Evolutionary conservation across 306 rosid species (phyloP), one percentile per base, ranked within the genome.

Genomic region (Bauhinia variegata): DNA sequence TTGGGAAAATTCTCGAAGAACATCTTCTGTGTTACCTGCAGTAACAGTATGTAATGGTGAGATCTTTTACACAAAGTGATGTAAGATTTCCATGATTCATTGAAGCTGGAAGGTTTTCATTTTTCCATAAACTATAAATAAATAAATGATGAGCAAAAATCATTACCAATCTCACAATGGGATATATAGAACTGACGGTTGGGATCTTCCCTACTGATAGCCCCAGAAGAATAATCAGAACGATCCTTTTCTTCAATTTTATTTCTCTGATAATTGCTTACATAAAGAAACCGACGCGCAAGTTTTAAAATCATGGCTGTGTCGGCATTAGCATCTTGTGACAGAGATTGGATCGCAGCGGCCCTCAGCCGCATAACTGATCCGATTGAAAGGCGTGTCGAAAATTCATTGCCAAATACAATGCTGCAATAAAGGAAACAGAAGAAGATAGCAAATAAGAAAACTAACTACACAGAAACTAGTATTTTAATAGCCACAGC

Each of bases 351-450:
- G 59, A 89, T 84, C 68, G 98, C 96, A 68, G 92, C 88, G 62
- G 91, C 95, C 81, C 95, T 86, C 72, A 92, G 95, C 70, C 92
- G 87, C 81, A 88, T 54, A 60, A 92, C 49, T 5, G 95, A 92
- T 83, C 88, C 85, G 75, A 82, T 81, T 53, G 98, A 92, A 73
- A 92, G 92, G 76, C 89, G 87, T 2, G 95, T 59, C 51, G 96
- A 85, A 83, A 89, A 92, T 68, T 89, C 98, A 73, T 85, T 74
- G 78, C 88, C 87, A 81, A 72, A 78, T 63, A 92, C 79, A 77
- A 87, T 76, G 78, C 96, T 92, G 95, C 78, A 19, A 53, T 32
- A 56, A 56, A 51, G 49, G 63, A 67, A 63, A 60, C 13, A 57
- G 54, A 74, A 72, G 52, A 41, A 43, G 23, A 42, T 17, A 66